A percentile compares a stretch with the other conserved stretches of the same genome.
These are phyloP conservation scores for Acidomyces sp. DNA, from an alignment of 495 filamentous ascomycete genomes.

Conservation along the genomic window DNA sequence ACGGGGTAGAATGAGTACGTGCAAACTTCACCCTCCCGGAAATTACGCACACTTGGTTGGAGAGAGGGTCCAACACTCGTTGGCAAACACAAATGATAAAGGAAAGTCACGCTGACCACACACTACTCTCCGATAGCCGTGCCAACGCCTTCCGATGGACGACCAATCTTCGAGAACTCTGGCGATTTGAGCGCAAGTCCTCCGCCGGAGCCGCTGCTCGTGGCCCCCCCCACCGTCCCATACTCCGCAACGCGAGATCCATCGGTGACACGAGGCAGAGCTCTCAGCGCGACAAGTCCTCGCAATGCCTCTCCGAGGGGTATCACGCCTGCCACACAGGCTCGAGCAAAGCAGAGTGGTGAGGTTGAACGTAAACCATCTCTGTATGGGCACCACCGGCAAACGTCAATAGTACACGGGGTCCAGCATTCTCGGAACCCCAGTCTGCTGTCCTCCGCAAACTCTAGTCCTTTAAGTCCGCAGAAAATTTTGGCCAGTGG, in stretches of 20 bases:
- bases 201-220: constrained; percentile 13
- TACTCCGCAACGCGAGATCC: constrained; percentile 21
- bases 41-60: constrained; percentile 6
- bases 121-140: constrained; percentile 12
- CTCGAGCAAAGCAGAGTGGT: constrained; percentile 24
- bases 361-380: constrained; percentile 55
- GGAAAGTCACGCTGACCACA: constrained; percentile 13
- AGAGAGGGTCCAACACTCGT: constrained; percentile 6
- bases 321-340: constrained; percentile 21
- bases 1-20: constrained; percentile 11
- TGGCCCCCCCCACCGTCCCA: constrained; percentile 18
- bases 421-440: constrained; percentile 88
- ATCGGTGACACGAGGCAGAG: constrained; percentile 25
- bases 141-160: constrained; percentile 10
- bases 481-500: constrained; percentile 12
- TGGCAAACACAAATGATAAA: constrained; percentile 1
- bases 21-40: background rate
- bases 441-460: constrained; percentile 49
- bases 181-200: constrained; percentile 10
- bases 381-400: constrained; percentile 75
- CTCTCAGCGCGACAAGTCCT: constrained; percentile 22
- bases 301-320: constrained; percentile 23
- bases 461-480: constrained; percentile 69
- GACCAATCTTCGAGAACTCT: background rate
- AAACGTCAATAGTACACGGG: constrained; percentile 90